Evolutionary conservation across 495 filamentous ascomycete genomes (phyloP), one percentile per base, ranked within the genome.

Genomic region (Penicillium parvum): DNA sequence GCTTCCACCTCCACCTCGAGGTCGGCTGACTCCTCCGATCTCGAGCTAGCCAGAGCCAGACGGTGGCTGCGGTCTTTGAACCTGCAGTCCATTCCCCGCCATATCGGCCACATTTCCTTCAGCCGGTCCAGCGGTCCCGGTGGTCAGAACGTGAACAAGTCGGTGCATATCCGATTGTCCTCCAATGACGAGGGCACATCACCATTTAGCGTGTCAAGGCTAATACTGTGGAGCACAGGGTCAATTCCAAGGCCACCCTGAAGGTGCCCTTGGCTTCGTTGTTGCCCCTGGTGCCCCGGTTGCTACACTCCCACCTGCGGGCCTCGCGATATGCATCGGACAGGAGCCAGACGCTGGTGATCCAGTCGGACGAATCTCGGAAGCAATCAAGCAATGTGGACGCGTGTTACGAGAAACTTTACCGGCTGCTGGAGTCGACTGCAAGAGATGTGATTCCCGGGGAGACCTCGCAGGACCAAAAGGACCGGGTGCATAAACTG

Each of bases 111-210:
- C 37, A 66, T 91, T 16, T 79, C 73, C 5, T 96, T 84, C 61
- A 87, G 86, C 46, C 76, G 89, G 17, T 90, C 91, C n/a, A 88
- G 87, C 42, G 92, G 92, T 0, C 86, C 91, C 7, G 92, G 92
- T 14, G 92, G 92, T 5, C 92, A 98, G 58, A 91, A 96, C 68
- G 88, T 92, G 32, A 98, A 98, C 65, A 96, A 96, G 91, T 96
- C 71, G 47, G 79, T 72, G 45, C 43, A 52, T 41, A 25, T 48
- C 52, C 49, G 53, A 55, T 40, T 28, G 8, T 18, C 36, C 12
- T 40, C 39, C 23, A 23, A 22, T 45, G 23, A 49, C 28, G 43
- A n/a, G n/a, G n/a, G n/a, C n/a, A n/a, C n/a, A n/a, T n/a, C n/a
- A n/a, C n/a, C n/a, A n/a, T n/a, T n/a, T n/a, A n/a, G n/a, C n/a